Conservation (phyloP, 2,329 filamentous ascomycete species). For the Fusarium xyrophilum region DNA sequence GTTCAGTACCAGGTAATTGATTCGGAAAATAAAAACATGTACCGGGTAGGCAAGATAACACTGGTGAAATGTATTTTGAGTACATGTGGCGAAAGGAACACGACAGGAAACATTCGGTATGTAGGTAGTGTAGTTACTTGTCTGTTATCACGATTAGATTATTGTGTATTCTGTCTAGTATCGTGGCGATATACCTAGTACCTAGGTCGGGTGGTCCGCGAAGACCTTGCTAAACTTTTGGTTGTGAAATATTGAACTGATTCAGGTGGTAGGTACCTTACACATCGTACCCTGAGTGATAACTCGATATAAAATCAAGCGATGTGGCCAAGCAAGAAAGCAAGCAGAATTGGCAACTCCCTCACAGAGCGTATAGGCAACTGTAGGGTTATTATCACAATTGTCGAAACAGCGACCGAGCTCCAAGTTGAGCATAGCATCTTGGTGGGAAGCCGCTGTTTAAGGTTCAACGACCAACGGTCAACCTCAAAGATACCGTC, state of each 20-base stretch:
- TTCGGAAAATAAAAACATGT: neutral
- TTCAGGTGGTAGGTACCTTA: neutral
- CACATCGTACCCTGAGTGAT: neutral
- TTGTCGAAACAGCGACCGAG: neutral
- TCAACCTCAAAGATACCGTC: conserved; percentile 22
- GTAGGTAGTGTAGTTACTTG: neutral
- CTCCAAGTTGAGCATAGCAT: neutral
- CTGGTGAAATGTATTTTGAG: neutral
- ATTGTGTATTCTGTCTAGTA: neutral
- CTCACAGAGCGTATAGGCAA: too few relatives aligned
- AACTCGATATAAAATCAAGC: neutral
- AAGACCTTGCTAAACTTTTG: neutral
- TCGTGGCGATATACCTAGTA: too few relatives aligned
- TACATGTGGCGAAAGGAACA: neutral
- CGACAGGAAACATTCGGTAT: neutral
- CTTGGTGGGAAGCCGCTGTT: conserved; percentile 16
- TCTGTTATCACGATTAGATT: neutral
- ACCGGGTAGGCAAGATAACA: neutral
- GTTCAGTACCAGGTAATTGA: neutral
- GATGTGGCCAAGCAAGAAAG: neutral
- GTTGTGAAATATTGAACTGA: neutral
- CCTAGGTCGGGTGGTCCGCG: neutral
- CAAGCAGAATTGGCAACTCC: neutral
- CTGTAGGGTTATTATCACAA: neutral
- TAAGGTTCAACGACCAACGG: conserved; percentile 36